Conservation (phyloP, 176 grass and related monocot species). For the Bonia amplexicaulis region DNA sequence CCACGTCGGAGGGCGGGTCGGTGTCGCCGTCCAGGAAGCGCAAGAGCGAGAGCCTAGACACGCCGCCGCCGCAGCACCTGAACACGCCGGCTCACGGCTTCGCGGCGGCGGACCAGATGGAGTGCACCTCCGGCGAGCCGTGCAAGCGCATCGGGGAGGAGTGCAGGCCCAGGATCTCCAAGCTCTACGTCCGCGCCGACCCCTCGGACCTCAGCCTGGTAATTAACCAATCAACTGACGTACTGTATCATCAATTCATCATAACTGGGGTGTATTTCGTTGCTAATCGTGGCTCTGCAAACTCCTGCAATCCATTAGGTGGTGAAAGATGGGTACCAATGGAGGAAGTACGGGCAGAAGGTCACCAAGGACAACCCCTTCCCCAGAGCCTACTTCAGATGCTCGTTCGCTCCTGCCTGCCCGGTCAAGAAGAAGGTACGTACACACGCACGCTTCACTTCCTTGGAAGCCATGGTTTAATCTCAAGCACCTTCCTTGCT, state of each 20-base stretch:
- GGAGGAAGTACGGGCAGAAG: conserved; percentile 96
- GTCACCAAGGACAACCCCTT: conserved; percentile 93
- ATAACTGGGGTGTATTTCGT: background rate
- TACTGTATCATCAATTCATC: background rate
- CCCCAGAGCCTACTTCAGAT: conserved; percentile 84
- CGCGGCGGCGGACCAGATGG: background rate
- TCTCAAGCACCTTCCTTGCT: background rate
- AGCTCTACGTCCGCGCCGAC: conserved; percentile 59
- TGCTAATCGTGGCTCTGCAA: background rate
- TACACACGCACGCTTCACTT: background rate
- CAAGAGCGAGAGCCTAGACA: conserved; percentile 54
- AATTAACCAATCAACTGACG: background rate
- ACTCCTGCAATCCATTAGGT: conserved; percentile 19
- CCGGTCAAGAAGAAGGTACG: conserved; percentile 94
- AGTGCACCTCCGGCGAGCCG: conserved; percentile 60
- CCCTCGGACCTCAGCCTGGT: conserved; percentile 62
- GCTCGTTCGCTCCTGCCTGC: conserved; percentile 75
- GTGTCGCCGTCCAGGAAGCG: conserved; percentile 64
- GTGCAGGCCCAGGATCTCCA: conserved; percentile 50
- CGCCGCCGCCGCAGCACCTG: background rate
- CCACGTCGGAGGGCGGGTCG: conserved; percentile 65
- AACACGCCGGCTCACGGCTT: background rate
- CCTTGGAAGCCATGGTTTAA: background rate
- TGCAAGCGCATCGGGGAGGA: conserved; percentile 50
- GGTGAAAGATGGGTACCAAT: conserved; percentile 88